These are phyloP conservation scores for Trichoderma cornu-damae DNA, from an alignment of 2,329 filamentous ascomycete genomes.

Conservation along the genomic window DNA sequence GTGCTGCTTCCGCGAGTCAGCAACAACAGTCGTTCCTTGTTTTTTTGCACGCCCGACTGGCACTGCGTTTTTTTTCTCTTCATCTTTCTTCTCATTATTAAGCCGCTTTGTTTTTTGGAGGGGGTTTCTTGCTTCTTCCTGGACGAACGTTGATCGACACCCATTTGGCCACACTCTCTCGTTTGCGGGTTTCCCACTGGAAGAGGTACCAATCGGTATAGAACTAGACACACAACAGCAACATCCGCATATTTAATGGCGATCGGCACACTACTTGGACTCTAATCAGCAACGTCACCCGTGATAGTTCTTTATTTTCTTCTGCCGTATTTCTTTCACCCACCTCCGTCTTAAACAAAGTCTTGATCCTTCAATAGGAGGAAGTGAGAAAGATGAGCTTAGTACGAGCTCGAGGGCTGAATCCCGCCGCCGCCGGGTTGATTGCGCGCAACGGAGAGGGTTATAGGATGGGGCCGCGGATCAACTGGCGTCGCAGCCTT, in stretches of 20 bases:
- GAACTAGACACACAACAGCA: background rate
- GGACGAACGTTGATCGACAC: slow-evolving; percentile 15
- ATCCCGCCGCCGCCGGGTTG: slow-evolving; percentile 20
- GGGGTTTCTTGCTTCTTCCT: slow-evolving; percentile 21
- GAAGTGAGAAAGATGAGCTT: slow-evolving; percentile 16
- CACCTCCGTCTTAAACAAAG: background rate
- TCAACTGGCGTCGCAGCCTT: slow-evolving; percentile 25
- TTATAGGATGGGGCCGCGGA: slow-evolving; percentile 27
- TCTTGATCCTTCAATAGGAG: background rate
- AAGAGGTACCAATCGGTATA: background rate
- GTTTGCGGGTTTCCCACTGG: background rate
- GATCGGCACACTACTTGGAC: slow-evolving; percentile 12
- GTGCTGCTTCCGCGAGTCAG: slow-evolving; percentile 13
- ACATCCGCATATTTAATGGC: slow-evolving; percentile 17
- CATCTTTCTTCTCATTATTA: no score
- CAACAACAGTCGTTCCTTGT: slow-evolving; percentile 16
- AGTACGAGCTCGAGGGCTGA: slow-evolving; percentile 12
- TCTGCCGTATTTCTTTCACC: background rate
- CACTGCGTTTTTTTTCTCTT: slow-evolving; percentile 6
- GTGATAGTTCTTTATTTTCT: slow-evolving; percentile 9
- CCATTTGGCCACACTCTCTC: background rate
- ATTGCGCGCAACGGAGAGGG: slow-evolving; percentile 19
- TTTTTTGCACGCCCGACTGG: slow-evolving; percentile 14
- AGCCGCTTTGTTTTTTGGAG: slow-evolving; percentile 24
- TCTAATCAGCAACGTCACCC: slow-evolving; percentile 14